A percentile compares a stretch with the other conserved stretches of the same genome.
These are phyloP conservation scores for Microbotryomycetes sp. DNA, from an alignment of 1,284 basidiomycete species.

Conservation along the genomic window DNA sequence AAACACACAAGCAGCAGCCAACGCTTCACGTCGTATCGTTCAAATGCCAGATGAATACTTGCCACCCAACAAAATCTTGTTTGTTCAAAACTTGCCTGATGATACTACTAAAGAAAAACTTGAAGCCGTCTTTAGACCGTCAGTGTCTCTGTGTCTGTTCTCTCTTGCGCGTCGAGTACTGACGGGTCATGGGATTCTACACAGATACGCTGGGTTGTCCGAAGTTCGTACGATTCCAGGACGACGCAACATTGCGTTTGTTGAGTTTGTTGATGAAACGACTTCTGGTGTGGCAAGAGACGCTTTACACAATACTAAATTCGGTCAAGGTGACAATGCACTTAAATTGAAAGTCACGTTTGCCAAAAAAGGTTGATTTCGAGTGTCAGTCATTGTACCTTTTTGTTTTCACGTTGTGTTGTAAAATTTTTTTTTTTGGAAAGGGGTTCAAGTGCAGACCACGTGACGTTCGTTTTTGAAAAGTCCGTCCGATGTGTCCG, in stretches of 20 bases:
- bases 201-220: conserved; percentile 82
- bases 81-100: conserved; percentile 88
- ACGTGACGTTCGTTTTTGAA: too few species aligned
- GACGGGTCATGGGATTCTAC: conserved; percentile 7
- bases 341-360: conserved; percentile 74
- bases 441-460: too few species aligned
- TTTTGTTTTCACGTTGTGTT: too few species aligned
- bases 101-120: conserved; percentile 84
- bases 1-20: conserved; percentile 10
- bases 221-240: conserved; percentile 95
- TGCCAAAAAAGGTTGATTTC: conserved; percentile 34
- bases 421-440: too few species aligned
- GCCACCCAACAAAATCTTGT: conserved; percentile 97
- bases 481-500: too few species aligned
- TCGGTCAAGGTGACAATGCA: conserved; percentile 71
- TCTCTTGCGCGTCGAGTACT: conserved; percentile 13
- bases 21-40: conserved; percentile 49
- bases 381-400: too few species aligned
- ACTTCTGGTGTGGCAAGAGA: conserved; percentile 86
- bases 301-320: conserved; percentile 89
- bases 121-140: conserved; percentile 81
- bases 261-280: conserved; percentile 85
- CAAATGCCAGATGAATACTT: conserved; percentile 99
- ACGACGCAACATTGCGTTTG: conserved; percentile 92
- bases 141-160: conserved; percentile 40